phyloP scores from a whole-genome alignment of 768 basidiomycete genomes.

The Pleurotus ostreatus region DNA sequence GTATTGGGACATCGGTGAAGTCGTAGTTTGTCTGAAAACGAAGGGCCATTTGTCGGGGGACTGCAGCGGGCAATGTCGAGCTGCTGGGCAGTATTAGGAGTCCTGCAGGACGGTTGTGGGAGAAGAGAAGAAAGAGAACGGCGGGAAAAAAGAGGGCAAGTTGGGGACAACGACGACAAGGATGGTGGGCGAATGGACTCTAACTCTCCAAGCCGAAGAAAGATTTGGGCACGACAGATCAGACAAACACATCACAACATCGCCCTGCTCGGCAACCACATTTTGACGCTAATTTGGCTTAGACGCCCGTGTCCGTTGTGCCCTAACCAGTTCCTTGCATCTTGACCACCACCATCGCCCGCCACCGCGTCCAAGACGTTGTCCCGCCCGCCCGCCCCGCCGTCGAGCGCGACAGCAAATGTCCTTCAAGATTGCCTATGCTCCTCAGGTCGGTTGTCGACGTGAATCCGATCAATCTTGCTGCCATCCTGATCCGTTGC shows the following conservation, averaged over 20 bases:
- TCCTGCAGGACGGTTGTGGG: neutral
- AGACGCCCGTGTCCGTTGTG: neutral
- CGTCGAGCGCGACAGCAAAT: too few species aligned
- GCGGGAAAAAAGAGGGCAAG: neutral
- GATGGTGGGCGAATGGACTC: neutral
- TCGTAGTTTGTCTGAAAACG: conserved; percentile 52
- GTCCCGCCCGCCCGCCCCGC: too few species aligned
- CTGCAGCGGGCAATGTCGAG: conserved; percentile 11
- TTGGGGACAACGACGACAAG: conserved; percentile 3
- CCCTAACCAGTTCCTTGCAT: neutral
- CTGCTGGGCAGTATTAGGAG: neutral
- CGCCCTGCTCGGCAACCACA: neutral
- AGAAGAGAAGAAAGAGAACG: neutral
- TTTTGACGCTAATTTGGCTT: neutral
- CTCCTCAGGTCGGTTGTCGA: neutral
- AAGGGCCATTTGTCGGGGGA: conserved; percentile 41
- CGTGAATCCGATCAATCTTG: neutral
- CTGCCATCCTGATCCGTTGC: neutral
- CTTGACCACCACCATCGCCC: neutral
- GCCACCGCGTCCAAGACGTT: too few species aligned
- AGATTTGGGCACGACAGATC: neutral
- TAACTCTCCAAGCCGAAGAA: neutral
- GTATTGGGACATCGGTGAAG: conserved; percentile 64
- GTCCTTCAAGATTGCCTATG: neutral
- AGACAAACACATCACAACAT: conserved; percentile 9